Percentiles rank a stretch among this genome's conserved stretches.
Conservation (phyloP, 2,329 filamentous ascomycete genomes). For the Chrysoporthe cubensis region DNA sequence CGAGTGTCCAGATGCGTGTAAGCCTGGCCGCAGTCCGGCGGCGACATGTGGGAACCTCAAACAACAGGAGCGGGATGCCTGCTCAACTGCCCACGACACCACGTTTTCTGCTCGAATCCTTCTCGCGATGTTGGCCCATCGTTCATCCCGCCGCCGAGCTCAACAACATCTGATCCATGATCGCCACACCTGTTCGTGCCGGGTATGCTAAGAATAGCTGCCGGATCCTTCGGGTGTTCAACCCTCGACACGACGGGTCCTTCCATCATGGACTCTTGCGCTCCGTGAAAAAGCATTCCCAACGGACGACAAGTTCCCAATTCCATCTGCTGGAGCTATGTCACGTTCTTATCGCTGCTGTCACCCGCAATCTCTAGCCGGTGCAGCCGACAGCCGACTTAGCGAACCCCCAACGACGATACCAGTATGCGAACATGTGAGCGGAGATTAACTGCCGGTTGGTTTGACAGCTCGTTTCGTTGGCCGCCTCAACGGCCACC, state of each 20-base stretch:
- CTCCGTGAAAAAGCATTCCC: background rate
- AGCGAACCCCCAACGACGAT: background rate
- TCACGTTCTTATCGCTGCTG: background rate
- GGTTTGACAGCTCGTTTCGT: background rate
- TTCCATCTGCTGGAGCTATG: background rate
- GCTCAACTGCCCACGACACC: background rate
- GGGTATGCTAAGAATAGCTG: constrained; percentile 5
- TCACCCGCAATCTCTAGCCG: constrained; percentile 7
- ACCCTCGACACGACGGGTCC: constrained; percentile 5
- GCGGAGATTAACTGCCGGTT: background rate
- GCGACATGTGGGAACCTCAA: constrained; percentile 13
- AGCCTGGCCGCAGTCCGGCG: constrained; percentile 11
- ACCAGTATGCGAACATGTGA: background rate
- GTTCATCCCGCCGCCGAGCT: constrained; percentile 1
- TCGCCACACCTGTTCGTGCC: constrained; percentile 2
- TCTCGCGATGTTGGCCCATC: background rate
- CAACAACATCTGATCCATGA: constrained; percentile 1
- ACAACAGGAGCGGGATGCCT: constrained; percentile 8
- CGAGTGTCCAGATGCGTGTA: constrained; percentile 15
- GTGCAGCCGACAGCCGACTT: background rate
- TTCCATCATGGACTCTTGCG: background rate
- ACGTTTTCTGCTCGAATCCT: constrained; percentile 12
- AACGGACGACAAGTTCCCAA: background rate
- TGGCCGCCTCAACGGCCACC: background rate
- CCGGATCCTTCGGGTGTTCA: constrained; percentile 1